Evolutionary conservation across 768 basidiomycete species (phyloP).

Genomic region (Obba rivulosa): DNA sequence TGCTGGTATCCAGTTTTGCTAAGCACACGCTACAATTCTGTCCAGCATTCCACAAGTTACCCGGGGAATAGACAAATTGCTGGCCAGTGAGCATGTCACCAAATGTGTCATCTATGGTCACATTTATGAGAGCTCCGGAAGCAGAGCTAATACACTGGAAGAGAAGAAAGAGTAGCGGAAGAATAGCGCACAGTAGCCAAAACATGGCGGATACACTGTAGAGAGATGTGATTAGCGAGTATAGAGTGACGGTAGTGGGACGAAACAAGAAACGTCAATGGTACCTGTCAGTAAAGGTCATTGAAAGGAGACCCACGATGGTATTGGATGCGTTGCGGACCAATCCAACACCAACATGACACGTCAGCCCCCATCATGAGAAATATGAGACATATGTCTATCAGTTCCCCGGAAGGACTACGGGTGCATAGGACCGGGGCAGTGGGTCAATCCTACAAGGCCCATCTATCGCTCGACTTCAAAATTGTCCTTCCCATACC

Average conservation of each 20-base stretch:
- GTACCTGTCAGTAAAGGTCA: not conserved
- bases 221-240: not conserved
- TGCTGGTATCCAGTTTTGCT: constrained; percentile 17
- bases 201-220: not conserved
- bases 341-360: too few relatives aligned
- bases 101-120: constrained; percentile 38
- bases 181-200: not conserved
- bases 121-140: constrained; percentile 28
- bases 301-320: too few relatives aligned
- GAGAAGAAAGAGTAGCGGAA: not conserved
- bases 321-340: too few relatives aligned
- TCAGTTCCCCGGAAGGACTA: too few relatives aligned
- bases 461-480: too few relatives aligned
- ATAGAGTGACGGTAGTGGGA: not conserved
- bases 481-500: too few relatives aligned
- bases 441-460: too few relatives aligned
- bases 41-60: constrained; percentile 27
- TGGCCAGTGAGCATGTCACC: constrained; percentile 27
- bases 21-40: constrained; percentile 23
- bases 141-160: constrained; percentile 9
- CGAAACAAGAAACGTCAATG: not conserved
- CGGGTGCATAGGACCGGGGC: too few relatives aligned
- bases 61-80: constrained; percentile 28
- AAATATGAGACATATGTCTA: too few relatives aligned
- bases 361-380: too few relatives aligned